These are phyloP conservation scores for Gossypium lobatum DNA, from an alignment of 441 rosid genomes.

Conservation along the genomic window DNA sequence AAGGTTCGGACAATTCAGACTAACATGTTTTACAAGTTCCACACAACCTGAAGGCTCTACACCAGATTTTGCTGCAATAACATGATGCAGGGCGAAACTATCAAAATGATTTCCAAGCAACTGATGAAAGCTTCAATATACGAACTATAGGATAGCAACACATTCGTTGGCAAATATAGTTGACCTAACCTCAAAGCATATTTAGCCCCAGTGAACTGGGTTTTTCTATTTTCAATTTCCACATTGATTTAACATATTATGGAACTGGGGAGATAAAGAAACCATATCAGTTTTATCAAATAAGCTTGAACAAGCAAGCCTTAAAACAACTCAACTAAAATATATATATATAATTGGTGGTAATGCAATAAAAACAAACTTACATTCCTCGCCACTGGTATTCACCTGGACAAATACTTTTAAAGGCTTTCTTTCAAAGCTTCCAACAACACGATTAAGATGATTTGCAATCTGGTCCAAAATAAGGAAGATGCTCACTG, in stretches of 20 bases:
- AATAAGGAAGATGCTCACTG: slow-evolving; percentile 7
- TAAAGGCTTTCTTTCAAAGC: slow-evolving; percentile 68
- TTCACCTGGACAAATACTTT: slow-evolving; percentile 89
- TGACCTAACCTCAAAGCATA: neutral
- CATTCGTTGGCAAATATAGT: neutral
- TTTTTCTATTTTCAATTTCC: neutral
- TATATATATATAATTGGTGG: neutral
- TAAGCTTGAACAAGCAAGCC: neutral
- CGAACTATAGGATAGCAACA: neutral
- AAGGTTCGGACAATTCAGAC: slow-evolving; percentile 60
- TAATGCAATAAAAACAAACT: slow-evolving; percentile 21
- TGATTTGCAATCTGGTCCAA: slow-evolving; percentile 74
- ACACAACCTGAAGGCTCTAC: slow-evolving; percentile 80
- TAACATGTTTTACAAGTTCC: slow-evolving; percentile 71
- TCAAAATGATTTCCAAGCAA: neutral
- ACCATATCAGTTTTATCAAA: neutral
- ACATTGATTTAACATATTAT: neutral
- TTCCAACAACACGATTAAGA: slow-evolving; percentile 63
- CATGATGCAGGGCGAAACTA: slow-evolving; percentile 9
- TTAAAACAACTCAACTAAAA: neutral
- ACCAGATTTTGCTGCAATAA: slow-evolving; percentile 76
- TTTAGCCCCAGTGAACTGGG: neutral
- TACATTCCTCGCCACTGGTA: slow-evolving; percentile 98
- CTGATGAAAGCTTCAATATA: neutral
- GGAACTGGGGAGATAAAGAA: neutral